Evolutionary conservation across 441 rosid species (phyloP), one percentile per base, ranked within the genome.

Genomic region (Geranium incanum): DNA sequence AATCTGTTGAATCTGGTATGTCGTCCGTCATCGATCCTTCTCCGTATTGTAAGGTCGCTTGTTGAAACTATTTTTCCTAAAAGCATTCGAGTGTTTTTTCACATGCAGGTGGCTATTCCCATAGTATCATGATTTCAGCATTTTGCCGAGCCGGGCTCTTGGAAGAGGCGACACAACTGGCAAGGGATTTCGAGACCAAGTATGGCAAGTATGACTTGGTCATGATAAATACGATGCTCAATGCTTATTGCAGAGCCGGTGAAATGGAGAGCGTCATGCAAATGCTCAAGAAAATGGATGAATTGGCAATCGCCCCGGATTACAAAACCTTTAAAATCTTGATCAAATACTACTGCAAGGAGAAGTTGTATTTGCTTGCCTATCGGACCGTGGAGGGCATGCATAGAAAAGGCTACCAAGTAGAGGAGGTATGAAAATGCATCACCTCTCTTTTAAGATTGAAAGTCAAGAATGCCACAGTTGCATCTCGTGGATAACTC

Each of bases 81-180:
- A 50, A 71, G 60, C n/a, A 33, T 18, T 64, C 80, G 50, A 66
- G 52, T 2, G 68, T 45, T 48, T 73, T 77, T 21, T 63, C 43
- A 63, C 72, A 52, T 75, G 77, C 89, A 91, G 97, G 86, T 86
- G 97, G 97, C 73, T 94, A 88, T 84, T 81, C 96, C 19, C 85
- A 89, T 79, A 87, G 99, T 73, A 91, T 91, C 77, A 91, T 91
- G 97, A 91, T 94, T 72, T 82, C 95, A 62, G 89, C 97, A 73
- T 81, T 87, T 76, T 91, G 92, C 73, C 85, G 93, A 76, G 77
- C 71, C 71, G 86, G 83, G 66, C 90, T 73, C 77, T 80, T 91
- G 57, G 87, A 85, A 82, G 95, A 90, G 84, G 98, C 97, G 74
- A 90, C 83, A 75, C 74, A 79, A 66, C 74, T 90, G 71, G 87